Evolutionary conservation across 139 green algal genomes (phyloP).

Genomic region (Coelastrella sp.): DNA sequence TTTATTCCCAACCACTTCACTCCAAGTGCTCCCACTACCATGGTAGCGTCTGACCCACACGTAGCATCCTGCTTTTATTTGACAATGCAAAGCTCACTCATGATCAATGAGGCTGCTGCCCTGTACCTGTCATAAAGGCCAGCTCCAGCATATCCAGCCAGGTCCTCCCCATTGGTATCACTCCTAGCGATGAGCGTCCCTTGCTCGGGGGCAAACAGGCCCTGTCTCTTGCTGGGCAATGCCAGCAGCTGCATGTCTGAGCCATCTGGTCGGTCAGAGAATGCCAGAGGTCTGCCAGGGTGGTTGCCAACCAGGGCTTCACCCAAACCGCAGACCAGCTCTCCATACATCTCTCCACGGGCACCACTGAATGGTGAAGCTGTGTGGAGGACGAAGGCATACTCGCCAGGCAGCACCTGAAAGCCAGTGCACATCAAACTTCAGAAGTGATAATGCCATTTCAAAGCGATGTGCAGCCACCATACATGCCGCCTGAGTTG

Average conservation of each 20-base stretch:
- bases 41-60: too few species aligned
- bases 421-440: not conserved
- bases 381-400: constrained; percentile 96
- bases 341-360: constrained; percentile 72
- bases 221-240: constrained; percentile 81
- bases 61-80: too few species aligned
- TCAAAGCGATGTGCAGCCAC: too few species aligned
- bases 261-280: constrained; percentile 26
- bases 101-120: not conserved
- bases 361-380: constrained; percentile 78
- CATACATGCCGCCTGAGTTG: too few species aligned
- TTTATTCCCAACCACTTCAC: too few species aligned
- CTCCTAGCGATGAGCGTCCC: constrained; percentile 68
- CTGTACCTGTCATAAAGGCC: constrained; percentile 82
- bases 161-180: constrained; percentile 96
- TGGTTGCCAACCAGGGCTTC: constrained; percentile 89
- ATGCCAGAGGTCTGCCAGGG: constrained; percentile 63
- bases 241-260: constrained; percentile 44
- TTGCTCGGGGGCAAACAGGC: constrained; percentile 53
- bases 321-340: constrained; percentile 89
- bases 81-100: too few species aligned
- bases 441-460: not conserved
- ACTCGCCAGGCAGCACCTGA: constrained; percentile 80
- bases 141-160: constrained; percentile 88
- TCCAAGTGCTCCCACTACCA: too few species aligned